Conservation (phyloP, 208 protist genomes). For the Lotmaria passim region DNA sequence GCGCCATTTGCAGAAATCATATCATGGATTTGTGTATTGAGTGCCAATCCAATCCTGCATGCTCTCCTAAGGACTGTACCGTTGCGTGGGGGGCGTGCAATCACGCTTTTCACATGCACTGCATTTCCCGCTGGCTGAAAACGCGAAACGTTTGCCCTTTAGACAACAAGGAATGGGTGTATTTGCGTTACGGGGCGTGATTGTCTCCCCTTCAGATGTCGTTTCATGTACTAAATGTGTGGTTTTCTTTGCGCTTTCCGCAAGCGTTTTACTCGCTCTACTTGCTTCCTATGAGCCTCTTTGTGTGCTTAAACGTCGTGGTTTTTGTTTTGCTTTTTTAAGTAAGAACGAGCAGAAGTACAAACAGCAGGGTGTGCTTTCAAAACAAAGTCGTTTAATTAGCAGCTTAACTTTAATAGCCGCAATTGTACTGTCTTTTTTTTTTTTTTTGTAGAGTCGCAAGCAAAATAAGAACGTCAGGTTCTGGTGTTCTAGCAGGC, state of each 20-base stretch:
- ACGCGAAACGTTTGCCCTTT: conserved; percentile 98
- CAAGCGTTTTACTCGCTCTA: too few relatives aligned
- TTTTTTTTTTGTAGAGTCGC: too few relatives aligned
- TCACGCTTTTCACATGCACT: conserved; percentile 99
- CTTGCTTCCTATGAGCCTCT: too few relatives aligned
- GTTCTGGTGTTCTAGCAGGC: too few relatives aligned
- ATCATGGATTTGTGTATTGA: conserved; percentile 99
- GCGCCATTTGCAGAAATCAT: conserved; percentile 99
- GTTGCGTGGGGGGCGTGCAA: conserved; percentile 99
- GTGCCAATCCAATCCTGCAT: conserved; percentile 96
- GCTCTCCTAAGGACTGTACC: conserved; percentile 94
- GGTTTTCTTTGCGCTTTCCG: neutral
- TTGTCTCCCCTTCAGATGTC: neutral
- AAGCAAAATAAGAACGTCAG: too few relatives aligned
- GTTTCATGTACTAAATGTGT: neutral
- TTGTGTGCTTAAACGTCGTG: too few relatives aligned
- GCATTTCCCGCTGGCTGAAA: conserved; percentile 98
- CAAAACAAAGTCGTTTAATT: too few relatives aligned
- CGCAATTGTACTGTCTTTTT: too few relatives aligned
- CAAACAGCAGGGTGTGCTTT: too few relatives aligned
- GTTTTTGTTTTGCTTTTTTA: too few relatives aligned
- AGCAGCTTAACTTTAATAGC: too few relatives aligned
- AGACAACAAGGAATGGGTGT: conserved; percentile 98
- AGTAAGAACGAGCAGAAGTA: too few relatives aligned
- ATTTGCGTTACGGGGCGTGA: conserved; percentile 95